These are phyloP conservation scores for Vitis hybrid DNA, from an alignment of 177 flowering plant species.

Conservation along the genomic window DNA sequence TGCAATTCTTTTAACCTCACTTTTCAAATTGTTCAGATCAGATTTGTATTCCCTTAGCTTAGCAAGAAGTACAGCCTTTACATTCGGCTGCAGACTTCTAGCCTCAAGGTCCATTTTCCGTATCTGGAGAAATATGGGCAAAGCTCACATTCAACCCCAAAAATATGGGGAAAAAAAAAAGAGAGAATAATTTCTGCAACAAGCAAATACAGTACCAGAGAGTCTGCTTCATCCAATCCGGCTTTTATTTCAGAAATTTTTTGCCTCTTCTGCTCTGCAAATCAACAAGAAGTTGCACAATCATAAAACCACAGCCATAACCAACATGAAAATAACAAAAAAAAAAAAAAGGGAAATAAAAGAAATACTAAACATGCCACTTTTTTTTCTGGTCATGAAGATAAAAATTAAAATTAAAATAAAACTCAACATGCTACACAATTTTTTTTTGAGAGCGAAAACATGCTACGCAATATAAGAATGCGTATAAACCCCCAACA, in stretches of 20 bases:
- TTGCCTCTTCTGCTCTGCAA: constrained; percentile 50
- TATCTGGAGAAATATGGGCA: constrained; percentile 23
- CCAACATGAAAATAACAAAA: not conserved
- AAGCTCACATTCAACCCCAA: not conserved
- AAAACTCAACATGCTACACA: too few relatives aligned
- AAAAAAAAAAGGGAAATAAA: too few relatives aligned
- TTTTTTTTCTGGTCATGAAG: not conserved
- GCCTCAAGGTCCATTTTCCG: constrained; percentile 60
- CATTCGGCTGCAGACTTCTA: constrained; percentile 62
- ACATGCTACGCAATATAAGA: not conserved
- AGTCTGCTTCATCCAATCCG: constrained; percentile 51
- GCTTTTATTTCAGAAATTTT: constrained; percentile 36
- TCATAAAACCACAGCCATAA: too few relatives aligned
- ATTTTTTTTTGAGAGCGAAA: too few relatives aligned
- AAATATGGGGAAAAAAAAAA: not conserved
- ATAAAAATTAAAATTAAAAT: not conserved
- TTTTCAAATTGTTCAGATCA: constrained; percentile 65
- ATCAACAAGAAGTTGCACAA: not conserved
- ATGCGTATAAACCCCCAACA: not conserved
- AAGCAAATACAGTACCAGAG: constrained; percentile 29
- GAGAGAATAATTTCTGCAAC: not conserved
- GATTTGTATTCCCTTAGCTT: constrained; percentile 72
- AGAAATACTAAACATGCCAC: too few relatives aligned
- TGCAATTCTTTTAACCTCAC: constrained; percentile 50
- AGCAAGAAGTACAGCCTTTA: constrained; percentile 63